phyloP scores from a whole-genome alignment of 495 filamentous ascomycete genomes.

The Mytilinidion resinicola region DNA sequence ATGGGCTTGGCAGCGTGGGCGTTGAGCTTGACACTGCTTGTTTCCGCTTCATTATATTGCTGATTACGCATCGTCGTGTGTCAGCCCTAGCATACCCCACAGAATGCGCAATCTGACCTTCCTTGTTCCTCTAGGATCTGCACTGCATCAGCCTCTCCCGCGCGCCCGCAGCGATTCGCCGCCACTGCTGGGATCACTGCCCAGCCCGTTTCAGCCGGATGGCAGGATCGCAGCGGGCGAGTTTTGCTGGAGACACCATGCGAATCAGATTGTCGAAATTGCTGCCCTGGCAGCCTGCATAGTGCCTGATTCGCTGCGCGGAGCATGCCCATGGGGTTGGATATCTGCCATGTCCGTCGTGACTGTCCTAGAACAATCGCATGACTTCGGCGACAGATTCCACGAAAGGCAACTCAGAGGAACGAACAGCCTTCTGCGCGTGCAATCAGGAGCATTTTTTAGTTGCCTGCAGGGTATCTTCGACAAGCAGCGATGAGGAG shows the following conservation, averaged over 20 bases:
- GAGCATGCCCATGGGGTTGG: background rate
- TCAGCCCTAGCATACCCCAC: no score
- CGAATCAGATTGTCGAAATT: no score
- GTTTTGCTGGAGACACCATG: no score
- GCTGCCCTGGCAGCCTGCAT: background rate
- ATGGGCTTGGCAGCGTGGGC: no score
- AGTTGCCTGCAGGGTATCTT: background rate
- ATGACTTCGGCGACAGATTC: constrained; percentile 1
- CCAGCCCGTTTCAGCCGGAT: background rate
- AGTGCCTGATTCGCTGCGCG: background rate
- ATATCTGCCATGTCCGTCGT: background rate
- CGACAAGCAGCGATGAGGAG: background rate
- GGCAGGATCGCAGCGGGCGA: background rate
- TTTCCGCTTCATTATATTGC: no score
- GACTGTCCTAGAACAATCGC: background rate
- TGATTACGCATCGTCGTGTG: no score
- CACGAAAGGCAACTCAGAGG: constrained; percentile 3
- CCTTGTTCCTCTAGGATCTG: constrained; percentile 2
- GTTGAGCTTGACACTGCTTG: no score
- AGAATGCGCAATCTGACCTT: background rate
- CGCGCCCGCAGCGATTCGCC: background rate
- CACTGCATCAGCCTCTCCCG: background rate
- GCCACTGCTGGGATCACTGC: background rate
- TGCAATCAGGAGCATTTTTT: background rate
- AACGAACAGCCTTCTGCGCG: no score